These are phyloP conservation scores for Pelagomonas calceolata DNA, from an alignment of 108 stramenopile species.

Conservation along the genomic window DNA sequence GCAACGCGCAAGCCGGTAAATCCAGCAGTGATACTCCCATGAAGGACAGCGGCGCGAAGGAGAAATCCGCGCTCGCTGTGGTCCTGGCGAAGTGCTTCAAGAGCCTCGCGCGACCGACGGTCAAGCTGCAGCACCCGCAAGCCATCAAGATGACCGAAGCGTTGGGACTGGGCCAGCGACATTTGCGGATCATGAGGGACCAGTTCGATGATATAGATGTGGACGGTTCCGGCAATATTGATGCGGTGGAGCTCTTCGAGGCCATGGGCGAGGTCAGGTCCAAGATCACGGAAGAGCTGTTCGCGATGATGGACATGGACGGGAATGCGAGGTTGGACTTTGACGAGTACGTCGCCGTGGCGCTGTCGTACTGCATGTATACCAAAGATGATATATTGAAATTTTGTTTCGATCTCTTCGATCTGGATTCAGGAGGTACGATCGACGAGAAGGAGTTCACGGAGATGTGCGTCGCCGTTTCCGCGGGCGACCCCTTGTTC, in stretches of 20 bases:
- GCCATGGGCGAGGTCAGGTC: slow-evolving; percentile 28
- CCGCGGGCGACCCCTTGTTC: slow-evolving; percentile 36
- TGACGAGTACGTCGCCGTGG: slow-evolving; percentile 34
- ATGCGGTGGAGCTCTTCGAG: slow-evolving; percentile 36
- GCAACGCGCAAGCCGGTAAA: too few species aligned
- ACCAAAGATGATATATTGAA: slow-evolving; percentile 34
- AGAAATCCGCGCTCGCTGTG: too few species aligned
- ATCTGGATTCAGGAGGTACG: slow-evolving; percentile 30
- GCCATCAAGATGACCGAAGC: neutral
- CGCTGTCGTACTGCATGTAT: slow-evolving; percentile 41
- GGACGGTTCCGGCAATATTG: slow-evolving; percentile 28
- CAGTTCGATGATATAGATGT: slow-evolving; percentile 31
- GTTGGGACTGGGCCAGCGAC: slow-evolving; percentile 10
- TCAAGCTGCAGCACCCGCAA: neutral
- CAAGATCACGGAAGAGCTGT: slow-evolving; percentile 8
- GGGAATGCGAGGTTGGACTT: slow-evolving; percentile 18
- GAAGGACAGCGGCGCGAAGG: too few species aligned
- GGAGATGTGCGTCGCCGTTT: too few species aligned
- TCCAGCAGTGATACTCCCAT: too few species aligned
- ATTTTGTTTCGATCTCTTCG: slow-evolving; percentile 35
- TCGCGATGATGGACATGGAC: slow-evolving; percentile 35
- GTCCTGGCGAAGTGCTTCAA: too few species aligned
- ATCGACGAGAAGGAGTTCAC: slow-evolving; percentile 50
- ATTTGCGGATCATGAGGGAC: slow-evolving; percentile 17
- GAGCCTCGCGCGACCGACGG: neutral